Evolutionary conservation across 331 rosid genomes (phyloP), one percentile per base, ranked within the genome.

Genomic region (Dryas integrifolia): DNA sequence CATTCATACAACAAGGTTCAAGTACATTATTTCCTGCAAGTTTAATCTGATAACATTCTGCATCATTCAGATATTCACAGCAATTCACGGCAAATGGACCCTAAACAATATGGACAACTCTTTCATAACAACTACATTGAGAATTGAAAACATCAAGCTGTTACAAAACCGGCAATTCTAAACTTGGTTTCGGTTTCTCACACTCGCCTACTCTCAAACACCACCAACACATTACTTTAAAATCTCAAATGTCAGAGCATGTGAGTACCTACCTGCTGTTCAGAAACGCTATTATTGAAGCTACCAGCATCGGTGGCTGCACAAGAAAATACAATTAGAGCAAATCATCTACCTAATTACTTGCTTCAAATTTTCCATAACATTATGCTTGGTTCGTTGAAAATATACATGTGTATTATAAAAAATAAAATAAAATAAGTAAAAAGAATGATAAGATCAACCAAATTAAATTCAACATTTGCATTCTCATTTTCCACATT

Each of bases 251-350:
- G 6, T 56, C 45, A 44, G 65, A 61, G 56, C 72, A 75, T 38
- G 70, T 18, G 64, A 64, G 35, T 35, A 24, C 90, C 77, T 26
- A 94, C 97, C 96, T 94, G 97, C 77, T 91, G 92, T 53, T 73
- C 97, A 5, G 87, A 68, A 67, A 94, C 97, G 57, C 98, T 91
- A 58, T 86, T 91, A 80, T 94, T 89, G 85, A 89, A 94, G 86
- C 96, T 53, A n/a, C 96, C 88, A 67, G 92, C 82, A 83, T 91
- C 97, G 10, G 78, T 59, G 48, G 84, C 97, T 91, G 87, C 88
- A 80, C 81, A 77, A 56, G 46, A 83, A 87, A 64, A 55, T 43
- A 59, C 38, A 72, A 60, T 47, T 26, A 18, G 62, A 7, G 58
- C 8, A 46, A 58, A 24, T 45, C 58, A 43, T 38, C 50, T 30